A percentile compares a stretch with the other conserved stretches of the same genome.
phyloP scores from a whole-genome alignment of 177 flowering plant species.

The Tripterygium wilfordii region DNA sequence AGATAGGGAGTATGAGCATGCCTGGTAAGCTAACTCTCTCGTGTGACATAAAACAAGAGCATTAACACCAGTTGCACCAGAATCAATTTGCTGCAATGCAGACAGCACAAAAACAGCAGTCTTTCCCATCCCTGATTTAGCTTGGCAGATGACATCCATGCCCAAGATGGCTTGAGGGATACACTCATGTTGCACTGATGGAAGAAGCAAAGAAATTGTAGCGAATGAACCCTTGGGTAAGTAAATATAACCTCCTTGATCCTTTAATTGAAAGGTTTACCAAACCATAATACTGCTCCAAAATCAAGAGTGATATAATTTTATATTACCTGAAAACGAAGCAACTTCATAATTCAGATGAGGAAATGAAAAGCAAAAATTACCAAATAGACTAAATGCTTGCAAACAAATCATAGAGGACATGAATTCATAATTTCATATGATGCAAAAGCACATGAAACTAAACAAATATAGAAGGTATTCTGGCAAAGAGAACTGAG shows the following conservation, averaged over 20 bases:
- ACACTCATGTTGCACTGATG: slow-evolving; percentile 99
- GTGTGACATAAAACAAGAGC: slow-evolving; percentile 97
- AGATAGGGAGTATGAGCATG: slow-evolving; percentile 5
- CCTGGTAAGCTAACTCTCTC: slow-evolving; percentile 98
- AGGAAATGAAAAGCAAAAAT: too few relatives aligned
- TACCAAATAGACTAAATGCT: too few relatives aligned
- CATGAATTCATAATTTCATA: too few relatives aligned
- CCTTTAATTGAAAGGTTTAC: slow-evolving; percentile 65
- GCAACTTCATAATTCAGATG: too few relatives aligned
- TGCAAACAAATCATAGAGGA: too few relatives aligned
- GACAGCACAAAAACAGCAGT: slow-evolving; percentile 98
- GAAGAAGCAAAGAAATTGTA: slow-evolving; percentile 74
- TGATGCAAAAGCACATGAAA: too few relatives aligned
- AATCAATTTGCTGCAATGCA: slow-evolving; percentile 90
- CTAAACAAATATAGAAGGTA: too few relatives aligned
- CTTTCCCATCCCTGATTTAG: slow-evolving; percentile 99
- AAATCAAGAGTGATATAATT: slow-evolving; percentile 41
- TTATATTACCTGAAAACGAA: slow-evolving; percentile 55
- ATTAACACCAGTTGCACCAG: slow-evolving; percentile 93
- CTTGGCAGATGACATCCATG: slow-evolving; percentile 99
- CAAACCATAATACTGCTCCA: slow-evolving; percentile 46
- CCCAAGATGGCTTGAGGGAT: slow-evolving; percentile 99
- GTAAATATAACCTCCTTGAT: slow-evolving; percentile 46
- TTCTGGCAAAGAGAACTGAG: too few relatives aligned
- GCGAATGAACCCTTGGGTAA: slow-evolving; percentile 63